Conservation (phyloP, 2,329 filamentous ascomycete species). For the Pyricularia pennisetigena region DNA sequence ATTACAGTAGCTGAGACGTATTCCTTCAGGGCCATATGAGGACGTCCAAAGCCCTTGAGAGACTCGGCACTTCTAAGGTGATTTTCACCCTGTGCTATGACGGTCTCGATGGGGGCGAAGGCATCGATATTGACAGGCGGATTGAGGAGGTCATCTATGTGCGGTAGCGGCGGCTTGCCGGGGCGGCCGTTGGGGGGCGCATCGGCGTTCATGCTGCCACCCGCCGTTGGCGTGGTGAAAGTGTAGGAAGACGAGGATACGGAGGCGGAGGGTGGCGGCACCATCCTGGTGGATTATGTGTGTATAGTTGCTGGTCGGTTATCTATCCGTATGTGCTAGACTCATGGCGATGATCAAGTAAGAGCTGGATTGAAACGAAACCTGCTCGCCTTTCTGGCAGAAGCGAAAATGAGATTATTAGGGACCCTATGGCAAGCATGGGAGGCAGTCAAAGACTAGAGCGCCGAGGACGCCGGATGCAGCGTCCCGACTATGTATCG, state of each 20-base stretch:
- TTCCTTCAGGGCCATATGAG: slow-evolving; percentile 70
- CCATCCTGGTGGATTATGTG: not conserved
- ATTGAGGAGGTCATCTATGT: slow-evolving; percentile 43
- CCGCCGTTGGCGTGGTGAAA: not conserved
- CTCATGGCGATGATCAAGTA: not conserved
- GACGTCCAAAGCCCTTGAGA: slow-evolving; percentile 51
- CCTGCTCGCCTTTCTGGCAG: not conserved
- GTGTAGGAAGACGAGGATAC: not conserved
- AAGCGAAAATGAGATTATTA: not conserved
- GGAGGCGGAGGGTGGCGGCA: not conserved
- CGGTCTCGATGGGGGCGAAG: slow-evolving; percentile 39
- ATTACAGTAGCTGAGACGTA: slow-evolving; percentile 78
- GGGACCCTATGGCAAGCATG: not conserved
- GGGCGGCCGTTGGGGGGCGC: slow-evolving; percentile 1
- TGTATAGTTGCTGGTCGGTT: not conserved
- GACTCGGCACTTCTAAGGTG: slow-evolving; percentile 51
- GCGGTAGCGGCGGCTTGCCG: slow-evolving; percentile 30
- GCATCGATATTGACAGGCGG: slow-evolving; percentile 34
- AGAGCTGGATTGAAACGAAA: not conserved
- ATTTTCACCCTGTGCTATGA: slow-evolving; percentile 42
- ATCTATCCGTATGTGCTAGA: not conserved
- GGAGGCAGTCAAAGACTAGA: not conserved
- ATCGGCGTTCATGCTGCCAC: not conserved
- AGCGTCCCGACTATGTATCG: not conserved
- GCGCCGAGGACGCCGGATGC: not conserved